Evolutionary conservation across 352 stramenopile genomes (phyloP), one percentile per base, ranked within the genome.

Genomic region (Globisporangium okanoganense): DNA sequence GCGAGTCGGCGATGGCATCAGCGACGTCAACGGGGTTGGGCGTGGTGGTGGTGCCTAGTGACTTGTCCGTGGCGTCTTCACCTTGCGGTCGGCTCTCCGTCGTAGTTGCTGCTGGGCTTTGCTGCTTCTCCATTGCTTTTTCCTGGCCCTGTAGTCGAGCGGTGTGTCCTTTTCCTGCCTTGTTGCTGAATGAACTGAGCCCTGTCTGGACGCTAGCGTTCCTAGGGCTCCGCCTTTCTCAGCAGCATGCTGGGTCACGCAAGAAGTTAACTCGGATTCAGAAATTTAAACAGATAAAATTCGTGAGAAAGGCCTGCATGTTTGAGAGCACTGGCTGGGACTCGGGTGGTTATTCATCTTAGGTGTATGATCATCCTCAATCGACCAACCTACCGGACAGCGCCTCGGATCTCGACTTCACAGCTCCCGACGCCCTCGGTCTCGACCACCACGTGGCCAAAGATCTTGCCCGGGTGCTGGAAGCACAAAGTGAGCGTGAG

Each of bases 401-500:
- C 61, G 45, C 78, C 80, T 57, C 76, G 66, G 48, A 88, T 85
- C 40, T 72, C 63, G 9, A 90, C 69, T 12, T 73, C 66, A 48
- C 73, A 88, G 49, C 58, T 41, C 7, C 81, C 75, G 6, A 79
- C 65, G 4, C 65, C 70, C 59, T 91, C 77, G 2, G 78, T 85
- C 59, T 88, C 81, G 3, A 93, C 61, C 7, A 62, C 61, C 2
- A 90, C 57, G 7, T 67, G 52, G 0, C 81, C 81, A 16, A 44
- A 61, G 53, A 79, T 80, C 58, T 69, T 65, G 10, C 83, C 80
- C 43, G 70, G 67, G 31, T 81, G 66, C n/a, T 68, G 65, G 51
- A 91, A 91, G 47, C 79, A 87, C 2, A 90, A 54, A 10, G 79
- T 76, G 13, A 91, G 51, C 1, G 79, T 90, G 35, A 89, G 56